phyloP scores from a whole-genome alignment of 257 asterid species.

The Osmanthus fragrans region DNA sequence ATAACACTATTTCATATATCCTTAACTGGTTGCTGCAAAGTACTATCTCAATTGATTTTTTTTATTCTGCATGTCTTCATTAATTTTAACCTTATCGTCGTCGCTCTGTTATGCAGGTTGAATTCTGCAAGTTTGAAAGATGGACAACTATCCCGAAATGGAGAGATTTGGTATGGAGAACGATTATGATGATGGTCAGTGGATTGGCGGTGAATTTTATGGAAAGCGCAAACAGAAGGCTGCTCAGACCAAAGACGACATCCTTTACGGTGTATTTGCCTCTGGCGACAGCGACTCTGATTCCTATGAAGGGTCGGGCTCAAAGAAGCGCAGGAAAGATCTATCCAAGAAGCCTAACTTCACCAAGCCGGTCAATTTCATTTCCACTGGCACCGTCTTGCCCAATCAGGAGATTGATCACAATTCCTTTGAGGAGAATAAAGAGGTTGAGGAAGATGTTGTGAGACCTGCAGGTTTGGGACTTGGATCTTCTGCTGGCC shows the following conservation, averaged over 20 bases:
- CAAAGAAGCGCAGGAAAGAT: constrained; percentile 66
- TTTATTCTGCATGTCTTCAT: background rate
- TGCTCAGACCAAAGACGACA: constrained; percentile 71
- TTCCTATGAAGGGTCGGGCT: constrained; percentile 54
- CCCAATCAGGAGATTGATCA: constrained; percentile 69
- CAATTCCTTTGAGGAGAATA: constrained; percentile 45
- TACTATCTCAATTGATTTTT: too few species aligned
- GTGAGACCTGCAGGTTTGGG: constrained; percentile 46
- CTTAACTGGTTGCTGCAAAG: too few species aligned
- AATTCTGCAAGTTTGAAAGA: constrained; percentile 22
- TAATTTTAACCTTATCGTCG: background rate
- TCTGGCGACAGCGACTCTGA: constrained; percentile 74
- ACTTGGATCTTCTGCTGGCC: constrained; percentile 49
- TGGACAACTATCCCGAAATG: constrained; percentile 84
- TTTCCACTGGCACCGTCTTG: constrained; percentile 63
- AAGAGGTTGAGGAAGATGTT: constrained; percentile 35
- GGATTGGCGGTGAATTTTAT: constrained; percentile 69
- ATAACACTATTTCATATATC: too few species aligned
- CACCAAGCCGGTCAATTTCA: constrained; percentile 73
- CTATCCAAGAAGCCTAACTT: constrained; percentile 49
- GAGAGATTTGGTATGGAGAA: constrained; percentile 81
- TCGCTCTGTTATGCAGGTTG: background rate
- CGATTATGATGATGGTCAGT: constrained; percentile 75
- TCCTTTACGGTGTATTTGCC: constrained; percentile 80
- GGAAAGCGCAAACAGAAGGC: constrained; percentile 57